phyloP scores from a whole-genome alignment of 805 yeast genomes.

The Yarrowia bubula region DNA sequence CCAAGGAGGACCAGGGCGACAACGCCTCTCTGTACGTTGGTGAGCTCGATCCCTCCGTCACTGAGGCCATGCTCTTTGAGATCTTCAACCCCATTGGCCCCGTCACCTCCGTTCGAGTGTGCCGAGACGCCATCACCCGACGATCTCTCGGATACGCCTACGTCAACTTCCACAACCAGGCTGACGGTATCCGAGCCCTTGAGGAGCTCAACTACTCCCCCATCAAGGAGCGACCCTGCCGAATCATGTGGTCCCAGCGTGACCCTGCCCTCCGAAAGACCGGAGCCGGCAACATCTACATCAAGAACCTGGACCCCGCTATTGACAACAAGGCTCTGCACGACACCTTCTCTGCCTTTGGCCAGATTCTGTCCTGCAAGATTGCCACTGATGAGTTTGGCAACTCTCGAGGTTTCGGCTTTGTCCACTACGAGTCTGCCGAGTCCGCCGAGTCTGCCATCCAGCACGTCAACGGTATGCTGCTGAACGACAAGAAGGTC shows the following conservation, averaged over 20 bases:
- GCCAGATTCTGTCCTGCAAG: slow-evolving; percentile 93
- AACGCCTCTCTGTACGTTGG: slow-evolving; percentile 94
- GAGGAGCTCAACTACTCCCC: slow-evolving; percentile 92
- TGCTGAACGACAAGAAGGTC: slow-evolving; percentile 92
- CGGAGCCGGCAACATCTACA: slow-evolving; percentile 95
- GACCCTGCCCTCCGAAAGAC: slow-evolving; percentile 93
- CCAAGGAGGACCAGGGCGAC: slow-evolving; percentile 36
- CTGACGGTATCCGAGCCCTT: slow-evolving; percentile 90
- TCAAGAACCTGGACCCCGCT: slow-evolving; percentile 97
- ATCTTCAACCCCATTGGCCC: slow-evolving; percentile 92
- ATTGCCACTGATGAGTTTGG: slow-evolving; percentile 94
- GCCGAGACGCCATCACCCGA: slow-evolving; percentile 97
- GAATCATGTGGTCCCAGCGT: slow-evolving; percentile 99
- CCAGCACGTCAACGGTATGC: slow-evolving; percentile 97
- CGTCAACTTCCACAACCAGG: slow-evolving; percentile 87
- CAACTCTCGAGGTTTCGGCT: slow-evolving; percentile 91
- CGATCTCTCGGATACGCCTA: slow-evolving; percentile 97
- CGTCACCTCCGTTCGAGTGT: slow-evolving; percentile 94
- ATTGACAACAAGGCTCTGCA: slow-evolving; percentile 98
- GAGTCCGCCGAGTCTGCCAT: slow-evolving; percentile 94
- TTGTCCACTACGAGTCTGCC: slow-evolving; percentile 91
- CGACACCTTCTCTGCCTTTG: slow-evolving; percentile 96
- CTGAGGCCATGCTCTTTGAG: slow-evolving; percentile 93
- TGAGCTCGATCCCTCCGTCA: slow-evolving; percentile 87
- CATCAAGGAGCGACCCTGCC: slow-evolving; percentile 94